Percentiles rank a stretch among this genome's conserved stretches.
These are phyloP conservation scores for Solanum ossicruentum DNA, from an alignment of 257 asterid species.

Conservation along the genomic window DNA sequence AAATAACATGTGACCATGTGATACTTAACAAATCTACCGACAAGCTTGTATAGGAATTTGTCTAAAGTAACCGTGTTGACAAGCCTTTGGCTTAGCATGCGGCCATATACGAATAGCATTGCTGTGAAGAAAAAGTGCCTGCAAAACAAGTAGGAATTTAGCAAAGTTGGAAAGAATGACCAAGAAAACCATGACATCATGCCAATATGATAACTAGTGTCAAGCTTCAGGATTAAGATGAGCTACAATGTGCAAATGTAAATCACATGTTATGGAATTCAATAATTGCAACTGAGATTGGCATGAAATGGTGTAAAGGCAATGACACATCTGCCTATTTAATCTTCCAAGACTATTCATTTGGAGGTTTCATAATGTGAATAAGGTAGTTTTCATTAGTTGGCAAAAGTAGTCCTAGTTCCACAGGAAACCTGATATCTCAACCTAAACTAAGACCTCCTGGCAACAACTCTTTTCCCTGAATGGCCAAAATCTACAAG, in stretches of 20 bases:
- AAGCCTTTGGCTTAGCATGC: conserved; percentile 76
- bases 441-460: background rate
- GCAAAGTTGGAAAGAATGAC: background rate
- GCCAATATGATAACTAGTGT: background rate
- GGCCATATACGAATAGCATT: conserved; percentile 79
- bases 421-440: background rate
- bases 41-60: conserved; percentile 58
- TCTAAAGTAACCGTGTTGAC: conserved; percentile 68
- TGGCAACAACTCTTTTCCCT: background rate
- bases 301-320: background rate
- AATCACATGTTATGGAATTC: background rate
- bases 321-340: background rate
- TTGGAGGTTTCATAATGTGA: background rate
- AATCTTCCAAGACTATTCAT: background rate
- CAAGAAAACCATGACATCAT: background rate
- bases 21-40: conserved; percentile 61
- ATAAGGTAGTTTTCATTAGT: background rate
- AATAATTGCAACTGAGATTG: background rate
- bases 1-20: conserved; percentile 91
- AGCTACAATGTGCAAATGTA: background rate
- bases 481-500: background rate
- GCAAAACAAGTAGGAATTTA: conserved; percentile 6
- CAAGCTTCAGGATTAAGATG: background rate
- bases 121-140: conserved; percentile 93
- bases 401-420: background rate